A percentile compares a stretch with the other conserved stretches of the same genome.
These are phyloP conservation scores for Ulota crispa DNA, from an alignment of 225 moss, liverwort and hornwort species.

Conservation along the genomic window DNA sequence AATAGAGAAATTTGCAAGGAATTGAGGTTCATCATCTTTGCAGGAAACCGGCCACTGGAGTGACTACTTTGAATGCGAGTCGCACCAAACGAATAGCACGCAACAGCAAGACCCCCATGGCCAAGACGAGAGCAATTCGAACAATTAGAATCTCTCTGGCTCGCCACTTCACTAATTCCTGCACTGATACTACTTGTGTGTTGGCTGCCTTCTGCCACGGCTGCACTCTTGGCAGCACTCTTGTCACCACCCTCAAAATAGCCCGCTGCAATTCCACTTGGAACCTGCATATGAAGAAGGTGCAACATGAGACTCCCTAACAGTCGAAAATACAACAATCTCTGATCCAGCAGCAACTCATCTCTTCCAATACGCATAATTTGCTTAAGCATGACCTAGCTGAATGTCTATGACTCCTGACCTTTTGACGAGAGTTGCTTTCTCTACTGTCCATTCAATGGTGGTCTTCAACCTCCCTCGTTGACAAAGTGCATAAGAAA, in stretches of 20 bases:
- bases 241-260: slow-evolving; percentile 50
- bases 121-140: slow-evolving; percentile 45
- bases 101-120: slow-evolving; percentile 41
- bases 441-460: not conserved
- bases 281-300: slow-evolving; percentile 38
- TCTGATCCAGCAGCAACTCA: not conserved
- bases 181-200: slow-evolving; percentile 45
- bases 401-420: not conserved
- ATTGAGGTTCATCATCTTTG: not conserved
- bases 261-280: slow-evolving; percentile 66
- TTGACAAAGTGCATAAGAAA: too few relatives aligned
- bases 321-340: not conserved
- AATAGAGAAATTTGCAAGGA: not conserved
- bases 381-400: not conserved
- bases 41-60: slow-evolving; percentile 29
- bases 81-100: slow-evolving; percentile 54
- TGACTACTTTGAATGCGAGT: slow-evolving; percentile 31
- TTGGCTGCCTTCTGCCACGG: slow-evolving; percentile 65
- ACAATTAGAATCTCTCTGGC: slow-evolving; percentile 49
- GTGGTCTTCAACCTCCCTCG: not conserved
- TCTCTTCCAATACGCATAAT: not conserved
- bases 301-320: not conserved
- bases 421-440: not conserved
- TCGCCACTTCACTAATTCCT: slow-evolving; percentile 49
- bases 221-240: slow-evolving; percentile 46